Evolutionary conservation across 2,329 filamentous ascomycete species (phyloP), one percentile per base, ranked within the genome.

Genomic region (Byssothecium circinans): DNA sequence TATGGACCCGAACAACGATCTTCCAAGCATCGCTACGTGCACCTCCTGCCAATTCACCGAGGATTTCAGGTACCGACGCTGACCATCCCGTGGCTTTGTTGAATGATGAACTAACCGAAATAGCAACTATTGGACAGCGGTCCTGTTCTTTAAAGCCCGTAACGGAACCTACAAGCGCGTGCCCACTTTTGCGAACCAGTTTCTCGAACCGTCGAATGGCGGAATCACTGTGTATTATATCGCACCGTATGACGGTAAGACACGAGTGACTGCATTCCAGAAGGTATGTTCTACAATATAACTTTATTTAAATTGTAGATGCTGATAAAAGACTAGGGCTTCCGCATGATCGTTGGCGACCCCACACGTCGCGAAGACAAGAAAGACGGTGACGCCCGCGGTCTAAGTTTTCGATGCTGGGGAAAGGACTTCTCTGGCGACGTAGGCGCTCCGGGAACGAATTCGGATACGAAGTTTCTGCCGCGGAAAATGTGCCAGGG

Each of bases 401-500:
- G 45, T 57, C 52, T 60, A 55, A 51, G 57, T 37, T 61, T 53
- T 20, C 57, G 57, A 23, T 45, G 46, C 4, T 53, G 57, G 23
- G 53, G 52, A 17, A 57, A 61, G 34, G 52, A 54, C 6, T 53
- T 61, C 19, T 40, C 40, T 38, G 58, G 58, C 17, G 58, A 52
- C 14, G 50, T 39, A 17, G 57, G 57, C 12, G 60, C 61, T 4
- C 61, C 62, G 2, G 63, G 62, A 43, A 55, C 57, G 40, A 15
- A 27, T n/a, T 60, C 57, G 12, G 62, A 65, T 47, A 60, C 54
- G 12, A 45, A 49, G 7, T 55, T 62, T 71, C 81, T 40, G 73
- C 69, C 67, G 70, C 78, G 55, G 89, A 95, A 72, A 48, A 84
- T 91, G 69, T 96, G 92, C 73, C 74, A 75, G 12, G 81, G 92